Evolutionary conservation across 2,329 filamentous ascomycete genomes (phyloP).

Genomic region (Ustulina deusta): DNA sequence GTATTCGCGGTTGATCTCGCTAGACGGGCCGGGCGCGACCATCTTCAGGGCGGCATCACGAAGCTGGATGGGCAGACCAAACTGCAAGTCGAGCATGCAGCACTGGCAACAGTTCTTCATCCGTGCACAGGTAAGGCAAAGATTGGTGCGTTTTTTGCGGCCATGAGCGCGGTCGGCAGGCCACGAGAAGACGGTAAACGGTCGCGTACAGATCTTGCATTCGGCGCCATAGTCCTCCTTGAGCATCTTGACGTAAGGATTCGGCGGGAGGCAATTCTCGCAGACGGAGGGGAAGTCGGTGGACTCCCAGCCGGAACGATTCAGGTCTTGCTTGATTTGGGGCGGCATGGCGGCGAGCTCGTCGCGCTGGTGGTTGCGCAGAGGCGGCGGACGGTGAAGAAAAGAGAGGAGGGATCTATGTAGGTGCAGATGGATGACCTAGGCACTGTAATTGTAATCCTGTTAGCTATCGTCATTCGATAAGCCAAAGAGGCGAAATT

Average conservation of each 20-base stretch:
- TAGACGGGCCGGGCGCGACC: constrained; percentile 92
- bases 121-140: constrained; percentile 95
- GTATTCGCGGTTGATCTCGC: constrained; percentile 94
- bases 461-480: constrained; percentile 16
- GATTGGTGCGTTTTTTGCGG: constrained; percentile 92
- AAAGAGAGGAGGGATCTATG: neutral
- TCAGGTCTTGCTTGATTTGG: constrained; percentile 95
- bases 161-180: constrained; percentile 88
- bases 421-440: neutral
- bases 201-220: constrained; percentile 90
- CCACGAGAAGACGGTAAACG: constrained; percentile 97
- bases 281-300: constrained; percentile 90
- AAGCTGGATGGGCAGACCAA: constrained; percentile 93
- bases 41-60: constrained; percentile 97
- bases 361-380: constrained; percentile 28
- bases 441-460: no score
- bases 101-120: constrained; percentile 99
- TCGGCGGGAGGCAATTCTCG: constrained; percentile 94
- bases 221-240: constrained; percentile 95
- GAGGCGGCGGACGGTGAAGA: constrained; percentile 6
- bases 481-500: constrained; percentile 25
- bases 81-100: constrained; percentile 98
- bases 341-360: constrained; percentile 72
- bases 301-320: constrained; percentile 95
- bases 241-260: constrained; percentile 98